A percentile compares a stretch with the other conserved stretches of the same genome.
Conservation (phyloP, 2,329 filamentous ascomycete genomes). For the Ilyonectria robusta region DNA sequence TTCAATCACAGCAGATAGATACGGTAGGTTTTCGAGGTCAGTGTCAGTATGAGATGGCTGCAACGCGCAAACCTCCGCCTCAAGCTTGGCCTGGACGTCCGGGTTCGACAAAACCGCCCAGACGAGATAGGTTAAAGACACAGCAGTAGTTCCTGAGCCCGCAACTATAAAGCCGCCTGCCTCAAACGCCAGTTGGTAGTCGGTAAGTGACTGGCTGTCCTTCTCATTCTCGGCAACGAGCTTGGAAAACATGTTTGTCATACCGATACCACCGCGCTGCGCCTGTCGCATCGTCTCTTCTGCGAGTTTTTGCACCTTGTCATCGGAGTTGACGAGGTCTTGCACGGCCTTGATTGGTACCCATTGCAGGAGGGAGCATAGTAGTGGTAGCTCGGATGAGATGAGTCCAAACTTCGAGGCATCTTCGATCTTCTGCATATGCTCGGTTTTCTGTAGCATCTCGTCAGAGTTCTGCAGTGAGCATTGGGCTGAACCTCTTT, state of each 20-base stretch:
- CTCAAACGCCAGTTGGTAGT: conserved; percentile 26
- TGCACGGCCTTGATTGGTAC: background rate
- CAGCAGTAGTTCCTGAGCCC: conserved; percentile 65
- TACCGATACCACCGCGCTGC: background rate
- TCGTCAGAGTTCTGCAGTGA: background rate
- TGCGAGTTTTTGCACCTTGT: background rate
- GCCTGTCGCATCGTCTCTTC: conserved; percentile 4
- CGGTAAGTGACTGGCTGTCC: background rate
- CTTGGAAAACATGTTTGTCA: conserved; percentile 13
- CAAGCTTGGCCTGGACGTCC: background rate
- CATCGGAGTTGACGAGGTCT: background rate
- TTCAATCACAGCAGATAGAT: conserved; percentile 59
- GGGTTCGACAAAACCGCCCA: conserved; percentile 47
- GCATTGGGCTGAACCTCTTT: background rate
- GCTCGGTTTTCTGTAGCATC: background rate
- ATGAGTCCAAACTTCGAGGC: background rate
- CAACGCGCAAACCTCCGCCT: background rate
- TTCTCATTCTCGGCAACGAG: conserved; percentile 1
- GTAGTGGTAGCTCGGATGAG: background rate
- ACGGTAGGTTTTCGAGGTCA: conserved; percentile 54
- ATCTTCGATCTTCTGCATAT: conserved; percentile 2
- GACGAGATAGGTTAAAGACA: conserved; percentile 62
- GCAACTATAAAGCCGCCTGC: conserved; percentile 61
- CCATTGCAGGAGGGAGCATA: background rate
- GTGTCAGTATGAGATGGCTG: conserved; percentile 35